A percentile compares a stretch with the other conserved stretches of the same genome.
Conservation (phyloP, 768 basidiomycete genomes). For the Candolleomyces eurysporus region DNA sequence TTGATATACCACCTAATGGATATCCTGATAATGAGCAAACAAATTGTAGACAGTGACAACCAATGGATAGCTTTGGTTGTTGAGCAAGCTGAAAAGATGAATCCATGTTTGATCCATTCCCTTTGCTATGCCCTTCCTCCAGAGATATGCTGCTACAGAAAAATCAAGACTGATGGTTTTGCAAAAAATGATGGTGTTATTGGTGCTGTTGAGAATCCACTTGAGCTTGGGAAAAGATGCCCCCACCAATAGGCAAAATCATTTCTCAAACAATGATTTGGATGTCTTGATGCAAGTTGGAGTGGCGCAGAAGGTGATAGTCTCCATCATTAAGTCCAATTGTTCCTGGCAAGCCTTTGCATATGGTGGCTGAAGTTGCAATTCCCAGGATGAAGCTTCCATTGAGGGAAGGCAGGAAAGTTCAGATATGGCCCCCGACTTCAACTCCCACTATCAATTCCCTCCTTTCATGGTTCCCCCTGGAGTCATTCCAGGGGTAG, state of each 20-base stretch:
- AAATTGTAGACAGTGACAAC: too few species aligned
- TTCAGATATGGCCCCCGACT: constrained; percentile 15
- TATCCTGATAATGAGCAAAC: too few species aligned
- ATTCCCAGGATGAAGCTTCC: constrained; percentile 13
- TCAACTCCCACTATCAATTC: too few species aligned
- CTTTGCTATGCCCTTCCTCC: constrained; percentile 18
- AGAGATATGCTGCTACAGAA: constrained; percentile 20
- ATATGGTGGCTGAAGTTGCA: constrained; percentile 19
- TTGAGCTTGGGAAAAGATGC: constrained; percentile 18
- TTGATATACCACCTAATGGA: too few species aligned
- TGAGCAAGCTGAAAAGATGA: constrained; percentile 13
- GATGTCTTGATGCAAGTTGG: constrained; percentile 23
- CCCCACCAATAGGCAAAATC: constrained; percentile 13
- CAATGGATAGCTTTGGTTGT: not conserved
- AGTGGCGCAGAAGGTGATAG: constrained; percentile 21
- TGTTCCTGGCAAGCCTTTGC: constrained; percentile 10
- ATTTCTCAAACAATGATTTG: constrained; percentile 20
- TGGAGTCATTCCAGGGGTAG: too few species aligned
- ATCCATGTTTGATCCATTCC: constrained; percentile 4
- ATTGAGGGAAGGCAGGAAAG: constrained; percentile 9
- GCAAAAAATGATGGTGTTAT: constrained; percentile 26
- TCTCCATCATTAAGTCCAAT: constrained; percentile 14
- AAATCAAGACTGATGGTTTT: constrained; percentile 22
- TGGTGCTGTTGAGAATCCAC: constrained; percentile 20
- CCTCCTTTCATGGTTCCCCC: too few species aligned